Conservation (phyloP, 2,329 filamentous ascomycete species). For the Elsinoe perseae region DNA sequence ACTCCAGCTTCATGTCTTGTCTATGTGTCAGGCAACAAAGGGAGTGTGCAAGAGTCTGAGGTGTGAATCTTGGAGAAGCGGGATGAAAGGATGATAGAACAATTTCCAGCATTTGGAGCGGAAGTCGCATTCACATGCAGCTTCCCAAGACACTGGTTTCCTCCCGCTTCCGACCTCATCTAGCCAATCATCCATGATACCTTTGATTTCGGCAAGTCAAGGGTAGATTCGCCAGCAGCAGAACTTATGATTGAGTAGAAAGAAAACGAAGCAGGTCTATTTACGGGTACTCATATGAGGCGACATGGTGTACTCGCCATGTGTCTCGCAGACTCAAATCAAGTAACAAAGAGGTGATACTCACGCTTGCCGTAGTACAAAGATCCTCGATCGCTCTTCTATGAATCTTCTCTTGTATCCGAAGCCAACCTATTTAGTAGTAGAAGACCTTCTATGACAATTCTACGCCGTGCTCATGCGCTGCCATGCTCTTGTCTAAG, state of each 20-base stretch:
- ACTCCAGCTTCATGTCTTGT: neutral
- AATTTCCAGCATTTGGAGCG: neutral
- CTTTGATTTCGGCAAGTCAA: neutral
- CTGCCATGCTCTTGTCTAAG: neutral
- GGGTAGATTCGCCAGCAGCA: neutral
- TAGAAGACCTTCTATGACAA: neutral
- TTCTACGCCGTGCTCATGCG: neutral
- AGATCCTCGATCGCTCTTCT: constrained; percentile 7
- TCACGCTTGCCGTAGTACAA: neutral
- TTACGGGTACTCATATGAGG: neutral
- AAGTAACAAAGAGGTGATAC: neutral
- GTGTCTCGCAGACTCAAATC: constrained; percentile 6
- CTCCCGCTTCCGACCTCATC: neutral
- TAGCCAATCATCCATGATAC: neutral
- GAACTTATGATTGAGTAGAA: too few species aligned
- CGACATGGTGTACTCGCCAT: neutral
- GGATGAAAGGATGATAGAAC: constrained; percentile 4
- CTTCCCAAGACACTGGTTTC: constrained; percentile 2
- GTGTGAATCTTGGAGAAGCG: neutral
- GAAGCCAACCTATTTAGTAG: neutral
- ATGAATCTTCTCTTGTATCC: constrained; percentile 3
- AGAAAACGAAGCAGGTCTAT: neutral
- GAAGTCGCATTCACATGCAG: constrained; percentile 4
- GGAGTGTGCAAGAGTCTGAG: neutral
- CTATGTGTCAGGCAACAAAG: too few species aligned